These are phyloP conservation scores for Penicillium crustosum DNA, from an alignment of 2,329 filamentous ascomycete species.

Conservation along the genomic window DNA sequence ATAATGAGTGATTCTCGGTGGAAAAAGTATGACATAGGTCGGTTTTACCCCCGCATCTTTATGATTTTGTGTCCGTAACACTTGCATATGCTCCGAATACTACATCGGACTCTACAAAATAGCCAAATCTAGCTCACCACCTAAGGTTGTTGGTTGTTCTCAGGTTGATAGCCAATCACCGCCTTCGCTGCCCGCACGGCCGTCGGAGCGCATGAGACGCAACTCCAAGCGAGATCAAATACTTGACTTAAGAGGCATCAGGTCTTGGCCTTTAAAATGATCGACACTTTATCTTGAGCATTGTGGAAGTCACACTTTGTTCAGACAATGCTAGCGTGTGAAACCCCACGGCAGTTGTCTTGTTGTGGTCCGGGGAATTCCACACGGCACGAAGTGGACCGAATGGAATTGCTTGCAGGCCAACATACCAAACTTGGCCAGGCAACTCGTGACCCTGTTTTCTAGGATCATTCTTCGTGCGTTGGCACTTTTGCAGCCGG, in stretches of 20 bases:
- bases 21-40: neutral
- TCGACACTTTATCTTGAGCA: neutral
- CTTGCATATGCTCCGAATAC: neutral
- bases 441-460: neutral
- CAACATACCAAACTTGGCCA: constrained; percentile 5
- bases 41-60: neutral
- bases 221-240: neutral
- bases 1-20: neutral
- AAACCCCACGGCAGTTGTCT: neutral
- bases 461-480: constrained; percentile 1
- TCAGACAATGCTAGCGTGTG: neutral
- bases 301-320: neutral
- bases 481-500: neutral
- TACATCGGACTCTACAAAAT: neutral
- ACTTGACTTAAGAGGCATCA: neutral
- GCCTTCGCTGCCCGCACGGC: neutral
- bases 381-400: constrained; percentile 1
- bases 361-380: constrained; percentile 1
- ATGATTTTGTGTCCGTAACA: neutral
- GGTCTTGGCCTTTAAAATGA: neutral
- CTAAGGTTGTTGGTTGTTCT: neutral
- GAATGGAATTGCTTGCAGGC: neutral
- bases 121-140: neutral
- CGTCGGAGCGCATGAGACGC: neutral
- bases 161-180: constrained; percentile 4